Evolutionary conservation across 805 yeast species (phyloP), one percentile per base, ranked within the genome.

Genomic region (Saturnispora quitensis): DNA sequence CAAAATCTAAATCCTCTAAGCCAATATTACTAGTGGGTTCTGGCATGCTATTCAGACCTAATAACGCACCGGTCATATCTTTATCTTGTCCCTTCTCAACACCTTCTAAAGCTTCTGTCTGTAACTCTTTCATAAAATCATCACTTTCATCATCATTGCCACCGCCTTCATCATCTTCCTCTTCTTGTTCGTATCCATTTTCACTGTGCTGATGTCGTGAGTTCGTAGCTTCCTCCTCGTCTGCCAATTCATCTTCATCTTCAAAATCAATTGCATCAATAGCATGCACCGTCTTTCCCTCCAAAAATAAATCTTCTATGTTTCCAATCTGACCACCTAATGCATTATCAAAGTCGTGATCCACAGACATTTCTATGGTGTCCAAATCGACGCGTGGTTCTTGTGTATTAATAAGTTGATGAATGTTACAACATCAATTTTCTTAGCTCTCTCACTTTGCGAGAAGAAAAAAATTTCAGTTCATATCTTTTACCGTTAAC

Each of bases 241-340:
- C 97, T 0, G 97, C 97, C 47, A 90, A 71, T 66, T 90, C 97
- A 58, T 90, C 97, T 61, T 87, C 95, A 64, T 88, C 96, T 62
- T 88, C 97, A 64, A 86, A 91, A 66, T 91, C 98, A 33, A 89
- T 73, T 9, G 99, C 99, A 65, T 90, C 91, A 6, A 80, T 96
- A 1, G 93, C 90, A 66, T 90, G 98, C 50, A 76, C 75, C 2
- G 86, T 70, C 66, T 77, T 70, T 18, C 78, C 82, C 33, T 70
- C 76, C 50, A 35, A 33, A 31, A 65, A 65, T 60, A 68, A 57
- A 25, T 57, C 60, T 17, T 66, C 69, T 27, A 67, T 58, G 28
- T 62, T 58, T 8, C 68, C 70, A 35, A 68, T 53, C 53, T 66
- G 67, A 27, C 70, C 71, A 36, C 54, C 60, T 57, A 68, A 57